Base-by-base conservation (phyloP, 352 stramenopile species). In the Phytophthora boehmeriae region DNA sequence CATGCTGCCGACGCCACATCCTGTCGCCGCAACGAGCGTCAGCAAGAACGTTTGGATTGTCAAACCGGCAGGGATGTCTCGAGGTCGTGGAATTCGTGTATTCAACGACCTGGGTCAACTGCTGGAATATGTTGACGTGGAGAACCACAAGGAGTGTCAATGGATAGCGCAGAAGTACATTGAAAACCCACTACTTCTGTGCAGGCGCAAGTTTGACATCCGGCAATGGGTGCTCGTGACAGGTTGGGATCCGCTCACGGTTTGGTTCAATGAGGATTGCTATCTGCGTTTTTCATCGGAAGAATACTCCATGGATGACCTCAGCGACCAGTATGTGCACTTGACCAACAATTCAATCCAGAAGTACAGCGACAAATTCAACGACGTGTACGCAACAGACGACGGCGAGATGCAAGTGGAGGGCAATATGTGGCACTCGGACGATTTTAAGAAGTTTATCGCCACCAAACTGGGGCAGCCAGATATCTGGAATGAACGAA, bases 341-440 rank as follows among this genome's bases (percentile, higher is more conserved):
- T 63, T 98, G 34, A 96, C 93, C 28, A 98, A 98, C 75, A 98
- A 98, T 76, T 96, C 77, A 43, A 97, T 98, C 63, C 85, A 92
- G 61, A 98, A 98, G 75, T 84, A 96, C 63, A 92, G 75, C 46
- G 81, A 96, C 59, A 95, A 96, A 50, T 98, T 97, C 58, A 63
- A 93, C 55, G 72, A 90, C 46, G 75, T 84, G 13, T 92, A 93
- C 59, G 65, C 69, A 1, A 90, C 81, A 1, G 78, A 82, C 13
- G 82, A 91, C 56, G 83, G 80, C 25, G 69, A 72, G 41, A 81
- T 88, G 63, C 63, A 67, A 9, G 66, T 90, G 22, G 72, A 88
- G 32, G 78, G 79, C 43, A 91, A 94, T 65, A 90, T 93, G 76
- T 83, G 72, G 55, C 81, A 93, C 57, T 85, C 84, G 50, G 84